Conservation (phyloP, 2,329 filamentous ascomycete species). For the Cladosporium phlei region DNA sequence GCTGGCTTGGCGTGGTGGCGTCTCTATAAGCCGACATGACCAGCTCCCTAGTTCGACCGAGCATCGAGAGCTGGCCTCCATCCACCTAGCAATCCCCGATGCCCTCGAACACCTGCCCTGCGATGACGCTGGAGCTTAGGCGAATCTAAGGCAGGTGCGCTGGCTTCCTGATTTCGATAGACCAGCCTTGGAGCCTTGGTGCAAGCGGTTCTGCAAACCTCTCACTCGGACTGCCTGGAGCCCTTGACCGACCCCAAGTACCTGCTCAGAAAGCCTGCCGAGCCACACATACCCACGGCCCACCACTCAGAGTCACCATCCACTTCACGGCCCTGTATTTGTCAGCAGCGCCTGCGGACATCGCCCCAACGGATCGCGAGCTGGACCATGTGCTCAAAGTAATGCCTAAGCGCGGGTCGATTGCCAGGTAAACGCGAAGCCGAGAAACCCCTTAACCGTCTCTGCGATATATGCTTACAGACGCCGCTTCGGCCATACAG, state of each 20-base stretch:
- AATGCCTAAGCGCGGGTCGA: constrained; percentile 14
- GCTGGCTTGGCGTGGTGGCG: no score
- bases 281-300: constrained; percentile 3
- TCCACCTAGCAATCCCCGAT: constrained; percentile 11
- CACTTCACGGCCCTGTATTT: constrained; percentile 6
- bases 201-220: no score
- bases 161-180: constrained; percentile 1
- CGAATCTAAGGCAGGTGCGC: neutral
- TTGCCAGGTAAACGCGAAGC: constrained; percentile 10
- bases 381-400: constrained; percentile 9
- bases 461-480: constrained; percentile 7
- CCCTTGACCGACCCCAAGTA: neutral
- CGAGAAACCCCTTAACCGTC: neutral
- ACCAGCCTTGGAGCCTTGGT: no score
- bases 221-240: neutral
- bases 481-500: neutral
- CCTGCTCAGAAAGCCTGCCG: neutral
- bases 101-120: neutral
- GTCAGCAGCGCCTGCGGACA: constrained; percentile 1
- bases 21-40: no score
- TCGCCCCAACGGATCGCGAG: constrained; percentile 4
- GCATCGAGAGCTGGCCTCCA: no score
- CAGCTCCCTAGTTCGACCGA: no score
- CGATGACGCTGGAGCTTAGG: constrained; percentile 3
- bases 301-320: neutral